These are phyloP conservation scores for Castanospermum australe DNA, from an alignment of 306 rosid genomes.

Conservation along the genomic window DNA sequence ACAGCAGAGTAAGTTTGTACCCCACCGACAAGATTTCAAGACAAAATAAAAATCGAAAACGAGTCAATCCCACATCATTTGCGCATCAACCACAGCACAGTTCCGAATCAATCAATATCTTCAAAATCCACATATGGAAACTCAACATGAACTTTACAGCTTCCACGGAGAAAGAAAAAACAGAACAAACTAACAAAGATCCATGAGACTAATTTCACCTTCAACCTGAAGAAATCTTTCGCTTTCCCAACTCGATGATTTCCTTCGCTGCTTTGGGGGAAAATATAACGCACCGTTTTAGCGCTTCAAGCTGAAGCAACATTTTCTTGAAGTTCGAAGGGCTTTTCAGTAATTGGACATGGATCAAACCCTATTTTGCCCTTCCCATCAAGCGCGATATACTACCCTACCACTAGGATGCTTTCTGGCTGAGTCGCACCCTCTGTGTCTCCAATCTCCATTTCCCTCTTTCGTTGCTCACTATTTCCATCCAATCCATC, in stretches of 20 bases:
- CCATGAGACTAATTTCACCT: neutral
- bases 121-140: neutral
- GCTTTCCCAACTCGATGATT: neutral
- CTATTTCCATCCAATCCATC: too few species aligned
- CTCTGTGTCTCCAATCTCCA: too few species aligned
- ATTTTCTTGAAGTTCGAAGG: neutral
- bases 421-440: neutral
- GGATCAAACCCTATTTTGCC: conserved; percentile 35
- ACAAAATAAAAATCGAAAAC: neutral
- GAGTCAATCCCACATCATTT: neutral
- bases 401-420: conserved; percentile 17
- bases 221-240: neutral
- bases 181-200: neutral
- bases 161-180: neutral
- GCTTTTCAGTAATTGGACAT: neutral
- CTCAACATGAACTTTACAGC: neutral
- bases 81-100: neutral
- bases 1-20: neutral
- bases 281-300: neutral
- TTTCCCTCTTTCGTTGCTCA: neutral
- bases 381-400: conserved; percentile 20
- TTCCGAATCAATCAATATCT: neutral
- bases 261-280: neutral
- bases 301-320: neutral
- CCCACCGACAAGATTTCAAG: neutral